Evolutionary conservation across 1,139 yeast genomes (phyloP), one percentile per base, ranked within the genome.

Genomic region (Suhomyces wounanorum): DNA sequence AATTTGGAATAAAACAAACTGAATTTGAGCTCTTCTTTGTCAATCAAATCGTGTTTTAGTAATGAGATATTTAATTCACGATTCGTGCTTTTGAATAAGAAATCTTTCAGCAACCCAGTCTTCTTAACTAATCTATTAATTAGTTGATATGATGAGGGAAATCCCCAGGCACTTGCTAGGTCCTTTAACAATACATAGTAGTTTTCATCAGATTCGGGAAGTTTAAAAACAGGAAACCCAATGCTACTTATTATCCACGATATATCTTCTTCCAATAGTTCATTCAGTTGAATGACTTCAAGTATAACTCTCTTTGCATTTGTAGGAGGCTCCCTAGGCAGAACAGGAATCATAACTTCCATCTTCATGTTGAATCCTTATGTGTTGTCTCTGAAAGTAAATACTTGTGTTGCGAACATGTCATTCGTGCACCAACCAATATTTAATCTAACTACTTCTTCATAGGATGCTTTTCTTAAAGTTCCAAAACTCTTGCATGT

Each of bases 121-220:
- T 53, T 50, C 50, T 68, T 70, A 1, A 69, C 51, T 2, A 76
- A 40, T 51, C 61, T 62, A 14, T 58, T 55, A 14, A 76, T 65
- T 17, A 77, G 55, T 54, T 77, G 81, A 53, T 75, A 75, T 5
- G 79, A 71, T 2, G 80, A 75, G 1, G 80, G 79, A 52, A 62
- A 76, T 51, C 70, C 71, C 75, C 78, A 75, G 3, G 67, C 51
- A n/a, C 37, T 40, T 4, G 76, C 69, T 50, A 77, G 59, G 51
- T 73, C 69, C 47, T 67, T 67, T 3, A 72, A 47, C 40, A 76
- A 61, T 1, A 72, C 72, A 44, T 60, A 63, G 30, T 63, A 50
- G n/a, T 30, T 47, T 16, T 47, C 43, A 14, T 44, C 48, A 8
- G 35, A 26, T 11, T 41, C 43, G 8, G 33, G 21, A 11, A 46